Evolutionary conservation across 108 stramenopile species (phyloP).

Genomic region (Cyclotella cryptica): DNA sequence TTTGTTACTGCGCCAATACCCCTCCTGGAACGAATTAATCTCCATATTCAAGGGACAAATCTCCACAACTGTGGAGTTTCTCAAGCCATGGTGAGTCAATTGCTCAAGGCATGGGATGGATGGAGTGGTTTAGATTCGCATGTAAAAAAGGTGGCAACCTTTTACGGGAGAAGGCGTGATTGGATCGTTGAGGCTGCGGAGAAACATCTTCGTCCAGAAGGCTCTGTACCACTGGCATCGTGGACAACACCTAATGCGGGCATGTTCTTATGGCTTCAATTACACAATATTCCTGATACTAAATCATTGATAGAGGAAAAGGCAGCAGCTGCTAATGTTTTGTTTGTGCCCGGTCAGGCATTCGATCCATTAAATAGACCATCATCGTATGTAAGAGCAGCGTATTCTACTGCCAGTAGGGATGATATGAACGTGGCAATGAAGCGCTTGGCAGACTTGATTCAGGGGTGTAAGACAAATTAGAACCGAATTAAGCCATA

Average conservation of each 20-base stretch:
- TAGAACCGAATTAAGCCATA: background rate
- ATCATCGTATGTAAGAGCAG: constrained; percentile 29
- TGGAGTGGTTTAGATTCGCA: constrained; percentile 45
- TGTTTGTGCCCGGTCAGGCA: constrained; percentile 45
- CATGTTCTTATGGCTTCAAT: constrained; percentile 66
- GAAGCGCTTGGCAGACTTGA: constrained; percentile 28
- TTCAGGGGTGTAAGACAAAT: background rate
- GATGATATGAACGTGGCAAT: constrained; percentile 46
- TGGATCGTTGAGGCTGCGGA: constrained; percentile 28
- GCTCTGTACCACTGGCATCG: constrained; percentile 14
- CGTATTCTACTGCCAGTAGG: constrained; percentile 34
- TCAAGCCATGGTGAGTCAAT: constrained; percentile 50
- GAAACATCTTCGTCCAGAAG: constrained; percentile 31
- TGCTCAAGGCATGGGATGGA: constrained; percentile 50
- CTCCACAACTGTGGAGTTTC: constrained; percentile 60
- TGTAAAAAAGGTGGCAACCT: constrained; percentile 33
- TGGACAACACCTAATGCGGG: constrained; percentile 54
- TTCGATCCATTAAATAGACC: constrained; percentile 36
- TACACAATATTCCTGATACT: constrained; percentile 23
- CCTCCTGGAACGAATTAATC: constrained; percentile 49
- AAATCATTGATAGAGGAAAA: constrained; percentile 34
- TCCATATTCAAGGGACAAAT: constrained; percentile 52
- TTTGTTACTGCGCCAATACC: constrained; percentile 56
- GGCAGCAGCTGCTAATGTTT: constrained; percentile 38
- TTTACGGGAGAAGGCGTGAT: constrained; percentile 47